phyloP scores from a whole-genome alignment of 495 filamentous ascomycete species.

The Penicillium goetzii region DNA sequence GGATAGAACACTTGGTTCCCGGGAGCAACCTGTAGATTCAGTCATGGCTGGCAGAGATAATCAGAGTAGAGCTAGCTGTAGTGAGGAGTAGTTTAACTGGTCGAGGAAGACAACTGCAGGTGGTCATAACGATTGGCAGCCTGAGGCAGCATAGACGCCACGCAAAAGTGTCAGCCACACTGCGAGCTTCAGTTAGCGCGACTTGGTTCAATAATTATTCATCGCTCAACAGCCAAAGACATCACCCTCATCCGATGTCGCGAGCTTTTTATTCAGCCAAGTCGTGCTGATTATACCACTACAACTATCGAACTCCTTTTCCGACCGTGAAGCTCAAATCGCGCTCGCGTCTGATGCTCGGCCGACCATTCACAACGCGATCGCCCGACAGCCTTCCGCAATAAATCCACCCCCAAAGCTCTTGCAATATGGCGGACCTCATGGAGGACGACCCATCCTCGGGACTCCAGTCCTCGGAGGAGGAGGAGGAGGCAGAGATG shows the following conservation, averaged over 20 bases:
- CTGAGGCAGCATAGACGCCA: slow-evolving; percentile 5
- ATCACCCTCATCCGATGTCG: neutral
- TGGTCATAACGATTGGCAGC: neutral
- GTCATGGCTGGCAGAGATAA: neutral
- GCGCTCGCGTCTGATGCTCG: slow-evolving; percentile 16
- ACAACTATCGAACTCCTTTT: neutral
- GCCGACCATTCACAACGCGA: slow-evolving; percentile 8
- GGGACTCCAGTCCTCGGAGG: slow-evolving; percentile 37
- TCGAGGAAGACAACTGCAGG: neutral
- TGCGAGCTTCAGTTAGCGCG: slow-evolving; percentile 11
- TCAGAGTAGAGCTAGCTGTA: neutral
- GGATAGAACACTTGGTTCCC: neutral
- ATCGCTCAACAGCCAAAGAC: neutral
- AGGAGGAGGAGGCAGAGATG: slow-evolving; percentile 39
- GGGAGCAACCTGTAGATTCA: neutral
- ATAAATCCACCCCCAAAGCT: slow-evolving; percentile 1
- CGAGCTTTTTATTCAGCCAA: neutral
- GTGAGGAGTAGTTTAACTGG: neutral
- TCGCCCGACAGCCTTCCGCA: slow-evolving; percentile 2
- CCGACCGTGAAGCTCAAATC: slow-evolving; percentile 1
- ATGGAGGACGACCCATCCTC: slow-evolving; percentile 40
- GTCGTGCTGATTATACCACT: neutral
- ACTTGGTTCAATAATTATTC: neutral
- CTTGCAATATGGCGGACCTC: slow-evolving; percentile 26
- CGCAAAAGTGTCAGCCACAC: slow-evolving; percentile 4